Conservation (phyloP, 176 grass and related monocot species). For the Cenchrus americanus region DNA sequence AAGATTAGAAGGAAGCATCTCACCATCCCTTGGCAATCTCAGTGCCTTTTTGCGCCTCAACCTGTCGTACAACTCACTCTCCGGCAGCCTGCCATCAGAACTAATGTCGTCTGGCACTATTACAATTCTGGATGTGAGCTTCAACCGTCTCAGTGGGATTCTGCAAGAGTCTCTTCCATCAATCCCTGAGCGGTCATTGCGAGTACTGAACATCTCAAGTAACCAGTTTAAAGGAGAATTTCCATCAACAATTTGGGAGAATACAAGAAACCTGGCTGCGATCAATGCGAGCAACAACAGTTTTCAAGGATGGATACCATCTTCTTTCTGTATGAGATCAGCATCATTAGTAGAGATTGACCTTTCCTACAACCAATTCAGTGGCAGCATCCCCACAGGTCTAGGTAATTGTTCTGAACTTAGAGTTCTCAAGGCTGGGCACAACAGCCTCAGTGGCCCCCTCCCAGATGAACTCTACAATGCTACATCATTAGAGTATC, state of each 20-base stretch:
- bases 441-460: conserved; percentile 52
- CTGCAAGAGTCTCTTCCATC: too few relatives aligned
- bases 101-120: too few relatives aligned
- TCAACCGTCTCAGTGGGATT: too few relatives aligned
- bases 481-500: conserved; percentile 49
- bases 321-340: conserved; percentile 40
- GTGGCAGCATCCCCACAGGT: conserved; percentile 46
- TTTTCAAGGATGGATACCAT: conserved; percentile 61
- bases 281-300: conserved; percentile 81
- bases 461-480: conserved; percentile 60
- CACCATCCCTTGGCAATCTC: too few relatives aligned
- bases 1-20: too few relatives aligned
- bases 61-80: too few relatives aligned
- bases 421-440: conserved; percentile 54
- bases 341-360: conserved; percentile 45
- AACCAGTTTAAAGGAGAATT: conserved; percentile 59
- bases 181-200: too few relatives aligned
- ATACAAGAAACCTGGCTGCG: conserved; percentile 50
- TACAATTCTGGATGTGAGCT: too few relatives aligned
- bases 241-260: conserved; percentile 31
- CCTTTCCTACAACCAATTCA: conserved; percentile 59
- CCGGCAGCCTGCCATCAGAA: too few relatives aligned
- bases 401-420: conserved; percentile 64
- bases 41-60: too few relatives aligned
- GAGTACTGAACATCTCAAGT: conserved; percentile 72